Evolutionary conservation across 495 filamentous ascomycete genomes (phyloP), one percentile per base, ranked within the genome.

Genomic region (Aspergillus ostianus): DNA sequence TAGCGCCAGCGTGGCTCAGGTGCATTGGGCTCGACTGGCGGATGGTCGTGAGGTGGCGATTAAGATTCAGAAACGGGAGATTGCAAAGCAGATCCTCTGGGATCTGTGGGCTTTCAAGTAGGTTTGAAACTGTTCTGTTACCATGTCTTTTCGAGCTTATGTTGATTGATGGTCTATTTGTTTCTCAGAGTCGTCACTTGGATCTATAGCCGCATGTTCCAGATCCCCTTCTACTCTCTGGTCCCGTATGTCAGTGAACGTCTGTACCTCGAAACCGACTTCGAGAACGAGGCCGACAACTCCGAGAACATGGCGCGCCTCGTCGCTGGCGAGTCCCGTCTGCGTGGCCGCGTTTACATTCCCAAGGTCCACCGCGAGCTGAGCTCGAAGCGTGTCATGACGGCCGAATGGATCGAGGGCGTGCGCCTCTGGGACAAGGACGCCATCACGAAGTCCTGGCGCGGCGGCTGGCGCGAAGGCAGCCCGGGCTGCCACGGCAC

Each of bases 331-430:
- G 94, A 98, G 66, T 82, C 90, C 19, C 82, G 89, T 19, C 78
- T 98, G 15, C 81, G 85, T 32, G 88, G 84, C 41, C 80, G 90
- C 3, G 92, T 98, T 6, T 95, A 97, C 67, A 88, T 98, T 51
- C 93, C 93, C 0, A 82, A 87, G 41, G 87, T 96, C 19, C 92
- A 91, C 70, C 82, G 85, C 12, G 90, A 94, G 51, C 81, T 97
- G 26, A 92, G 85, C 64, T 92, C 90, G 9, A 88, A 80, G 63
- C 84, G 94, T 20, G 87, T 98, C 19, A 87, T 98, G 79, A 96
- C 94, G 3, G 91, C 94, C 2, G 93, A 98, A 68, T 98, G 94
- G 94, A 91, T 98, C 53, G 94, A 98, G 71, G 93, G 93, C 18
- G 84, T 96, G 3, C 82, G 92, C 19, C 79, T 98, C 8, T 96